A percentile compares a stretch with the other conserved stretches of the same genome.
These are phyloP conservation scores for Ascochyta viciae-villosae DNA, from an alignment of 2,329 filamentous ascomycete species.

Conservation along the genomic window DNA sequence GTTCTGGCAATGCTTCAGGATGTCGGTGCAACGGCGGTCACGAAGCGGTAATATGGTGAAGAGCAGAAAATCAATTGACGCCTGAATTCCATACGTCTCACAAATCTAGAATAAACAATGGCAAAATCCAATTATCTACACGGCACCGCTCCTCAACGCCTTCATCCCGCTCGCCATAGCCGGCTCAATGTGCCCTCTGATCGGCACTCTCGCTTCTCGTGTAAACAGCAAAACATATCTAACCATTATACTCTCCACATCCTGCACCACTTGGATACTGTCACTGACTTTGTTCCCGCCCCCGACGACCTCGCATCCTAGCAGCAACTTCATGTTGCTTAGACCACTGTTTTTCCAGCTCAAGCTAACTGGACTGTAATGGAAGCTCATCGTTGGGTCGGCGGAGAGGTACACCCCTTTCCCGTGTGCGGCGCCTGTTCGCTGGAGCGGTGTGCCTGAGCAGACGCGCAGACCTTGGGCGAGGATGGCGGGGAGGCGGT, in stretches of 20 bases:
- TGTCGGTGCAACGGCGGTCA: not conserved
- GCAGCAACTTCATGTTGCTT: constrained; percentile 36
- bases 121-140: constrained; percentile 2
- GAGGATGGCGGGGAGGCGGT: constrained; percentile 43
- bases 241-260: constrained; percentile 41
- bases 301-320: constrained; percentile 41
- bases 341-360: constrained; percentile 38
- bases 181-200: constrained; percentile 27
- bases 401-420: constrained; percentile 44
- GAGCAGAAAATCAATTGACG: not conserved
- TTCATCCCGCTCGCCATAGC: constrained; percentile 33
- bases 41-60: not conserved
- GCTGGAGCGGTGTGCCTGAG: constrained; percentile 39
- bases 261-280: constrained; percentile 38
- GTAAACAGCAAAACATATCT: constrained; percentile 42
- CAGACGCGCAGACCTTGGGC: constrained; percentile 35
- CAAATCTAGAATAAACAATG: not conserved
- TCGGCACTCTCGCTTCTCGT: constrained; percentile 23
- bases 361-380: constrained; percentile 28
- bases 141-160: constrained; percentile 24
- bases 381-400: constrained; percentile 35
- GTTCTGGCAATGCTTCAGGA: not conserved
- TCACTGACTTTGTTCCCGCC: constrained; percentile 20
- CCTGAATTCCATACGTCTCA: too few relatives aligned
- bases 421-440: constrained; percentile 41